Evolutionary conservation across 768 basidiomycete genomes (phyloP).

Genomic region (Hemileccinum rubropunctum): DNA sequence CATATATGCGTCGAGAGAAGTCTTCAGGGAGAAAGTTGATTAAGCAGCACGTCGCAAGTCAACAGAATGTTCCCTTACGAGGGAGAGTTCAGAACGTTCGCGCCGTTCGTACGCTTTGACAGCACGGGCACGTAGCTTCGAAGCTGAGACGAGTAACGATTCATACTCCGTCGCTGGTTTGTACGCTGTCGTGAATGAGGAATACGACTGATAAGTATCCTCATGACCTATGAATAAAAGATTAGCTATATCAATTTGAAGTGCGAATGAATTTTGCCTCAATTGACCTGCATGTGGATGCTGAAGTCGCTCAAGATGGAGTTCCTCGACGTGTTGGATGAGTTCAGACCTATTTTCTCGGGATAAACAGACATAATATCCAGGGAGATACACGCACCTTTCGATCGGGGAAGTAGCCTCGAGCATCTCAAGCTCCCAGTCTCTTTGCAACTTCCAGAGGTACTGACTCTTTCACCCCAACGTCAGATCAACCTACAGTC

Average conservation of each 20-base stretch:
- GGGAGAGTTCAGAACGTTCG: slow-evolving; percentile 56
- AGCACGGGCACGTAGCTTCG: slow-evolving; percentile 62
- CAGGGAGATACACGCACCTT: slow-evolving; percentile 35
- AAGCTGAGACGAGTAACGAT: slow-evolving; percentile 67
- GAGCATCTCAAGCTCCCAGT: slow-evolving; percentile 72
- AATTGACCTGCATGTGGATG: slow-evolving; percentile 73
- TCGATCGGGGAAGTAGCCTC: slow-evolving; percentile 46
- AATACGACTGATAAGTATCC: slow-evolving; percentile 82
- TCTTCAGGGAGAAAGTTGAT: slow-evolving; percentile 10
- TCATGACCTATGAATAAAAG: slow-evolving; percentile 58
- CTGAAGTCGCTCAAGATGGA: slow-evolving; percentile 64
- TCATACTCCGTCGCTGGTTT: slow-evolving; percentile 79
- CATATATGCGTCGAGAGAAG: slow-evolving; percentile 58
- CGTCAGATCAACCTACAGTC: slow-evolving; percentile 10
- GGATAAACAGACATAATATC: background rate
- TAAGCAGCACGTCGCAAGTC: slow-evolving; percentile 5
- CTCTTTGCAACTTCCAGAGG: slow-evolving; percentile 68
- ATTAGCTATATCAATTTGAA: background rate
- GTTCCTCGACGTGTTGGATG: slow-evolving; percentile 49
- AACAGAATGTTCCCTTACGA: slow-evolving; percentile 43
- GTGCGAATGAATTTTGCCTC: background rate
- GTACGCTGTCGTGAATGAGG: slow-evolving; percentile 81
- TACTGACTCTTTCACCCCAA: slow-evolving; percentile 51
- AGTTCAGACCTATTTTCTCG: slow-evolving; percentile 37
- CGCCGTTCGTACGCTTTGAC: slow-evolving; percentile 60